Base-by-base conservation (phyloP, 768 basidiomycete species). In the Guyanaporus albipodus region DNA sequence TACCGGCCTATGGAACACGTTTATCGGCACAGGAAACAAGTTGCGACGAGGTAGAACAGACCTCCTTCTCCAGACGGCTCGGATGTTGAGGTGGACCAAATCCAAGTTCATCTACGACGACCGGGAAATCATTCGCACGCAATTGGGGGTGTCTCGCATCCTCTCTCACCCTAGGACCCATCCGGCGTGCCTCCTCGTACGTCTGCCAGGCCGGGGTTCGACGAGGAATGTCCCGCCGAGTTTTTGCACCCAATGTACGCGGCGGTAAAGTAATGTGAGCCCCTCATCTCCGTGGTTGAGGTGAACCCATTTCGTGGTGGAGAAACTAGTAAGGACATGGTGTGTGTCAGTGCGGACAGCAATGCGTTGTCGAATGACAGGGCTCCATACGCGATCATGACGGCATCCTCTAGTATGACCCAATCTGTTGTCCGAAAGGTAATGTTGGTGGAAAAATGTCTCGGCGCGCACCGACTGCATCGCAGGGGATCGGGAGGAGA, bases 281-380 rank as follows among this genome's bases (percentile, higher is more conserved):
- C 82, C 91, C 1, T 77, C 76, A 57, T 96, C 92, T 8, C 87
- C 85, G 10, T 73, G 71, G 53, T 92, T 83, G 9, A 95, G 71
- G 64, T 95, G 92, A 24, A 94, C 89, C 92, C 92, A 95, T 67
- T 93, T 95, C 0, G 91, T 80, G 35, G 94, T 67, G 0, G 91
- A 94, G 54, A 95, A 82, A 1, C 45, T 62, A 22, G 3, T 15
- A 17, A 11, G n/a, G n/a, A n/a, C n/a, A n/a, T n/a, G n/a, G n/a
- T n/a, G n/a, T 4, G 26, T n/a, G 8, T 45, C 14, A 17, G 23
- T 24, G 23, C 22, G 11, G 22, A 15, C 8, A 15, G 11, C 11
- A 22, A 15, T 11, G 37, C 6, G 9, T 9, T n/a, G 18, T 2
- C 10, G 6, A 17, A 9, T 11, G 4, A 12, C 14, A 15, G 4